Evolutionary conservation across 257 asterid genomes (phyloP), one percentile per base, ranked within the genome.

Genomic region (Echium plantagineum): DNA sequence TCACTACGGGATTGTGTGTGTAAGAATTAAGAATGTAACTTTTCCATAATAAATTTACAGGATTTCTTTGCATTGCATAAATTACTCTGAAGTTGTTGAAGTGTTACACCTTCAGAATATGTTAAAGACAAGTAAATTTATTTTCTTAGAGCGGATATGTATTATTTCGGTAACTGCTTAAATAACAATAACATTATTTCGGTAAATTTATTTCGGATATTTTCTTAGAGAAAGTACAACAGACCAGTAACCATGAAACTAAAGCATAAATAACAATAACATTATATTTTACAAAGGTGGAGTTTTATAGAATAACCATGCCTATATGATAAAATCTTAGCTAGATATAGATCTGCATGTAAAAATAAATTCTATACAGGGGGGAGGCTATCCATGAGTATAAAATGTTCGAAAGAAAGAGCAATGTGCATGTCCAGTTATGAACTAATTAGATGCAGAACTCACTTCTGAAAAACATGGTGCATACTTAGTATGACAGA

Each of bases 1-100:
- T 35, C 49, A 42, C 16, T 2, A 10, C 3, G 49, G 10, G 16
- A 12, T 3, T 42, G 49, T 42, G 17, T 42, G 49, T 42, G 28
- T 4, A 49, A 46, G 47, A 62, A 24, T 67, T 4, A 49, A 46
- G 47, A 62, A 24, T 67, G 21, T 62, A 57, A 51, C 1, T 9
- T 1, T 42, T 31, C 18, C 17, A 16, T 64, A 2, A 19, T 24
- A 15, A 18, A 53, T 2, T 24, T 3, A 24, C 26, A 2, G 21
- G 56, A 52, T 52, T 20, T 20, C 21, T 16, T 52, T 2, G 26
- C 57, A 53, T n/a, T 53, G 15, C 1, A n/a, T 53, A 21, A 17
- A 53, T 53, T n/a, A n/a, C 15, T n/a, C 57, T 53, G 57, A 8
- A n/a, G 10, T 21, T 53, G 12, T 21, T 53, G 57, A 53, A 21